Percentiles rank a stretch among this genome's conserved stretches.
Evolutionary conservation across 108 stramenopile species (phyloP).

Genomic region (Fragilariopsis cylindrus): DNA sequence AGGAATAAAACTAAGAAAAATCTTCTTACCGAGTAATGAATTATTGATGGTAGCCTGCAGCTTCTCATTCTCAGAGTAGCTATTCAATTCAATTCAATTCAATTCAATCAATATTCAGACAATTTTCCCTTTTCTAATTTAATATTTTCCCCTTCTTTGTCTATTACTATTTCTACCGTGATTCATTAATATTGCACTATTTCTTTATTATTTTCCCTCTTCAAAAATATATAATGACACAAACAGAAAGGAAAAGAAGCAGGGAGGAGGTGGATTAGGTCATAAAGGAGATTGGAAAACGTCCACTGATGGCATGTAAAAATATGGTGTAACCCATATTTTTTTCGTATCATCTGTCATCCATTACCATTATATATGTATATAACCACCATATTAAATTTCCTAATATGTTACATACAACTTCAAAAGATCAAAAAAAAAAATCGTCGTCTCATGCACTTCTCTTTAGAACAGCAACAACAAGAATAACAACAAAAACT

Average conservation of each 20-base stretch:
- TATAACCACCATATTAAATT: neutral
- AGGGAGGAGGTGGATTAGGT: constrained; percentile 67
- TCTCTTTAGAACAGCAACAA: too few species aligned
- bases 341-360: too few species aligned
- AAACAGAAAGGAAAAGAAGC: constrained; percentile 77
- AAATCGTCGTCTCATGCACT: too few species aligned
- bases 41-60: too few species aligned
- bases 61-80: too few species aligned
- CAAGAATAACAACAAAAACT: too few species aligned
- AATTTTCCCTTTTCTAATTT: neutral
- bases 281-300: constrained; percentile 84
- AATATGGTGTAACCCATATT: neutral
- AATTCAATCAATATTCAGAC: neutral
- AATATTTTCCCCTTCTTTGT: neutral
- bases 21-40: too few species aligned
- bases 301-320: constrained; percentile 69
- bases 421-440: neutral
- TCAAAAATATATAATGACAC: neutral
- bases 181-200: neutral
- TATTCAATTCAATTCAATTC: neutral
- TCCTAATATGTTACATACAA: neutral
- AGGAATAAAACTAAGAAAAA: neutral
- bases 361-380: too few species aligned
- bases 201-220: neutral
- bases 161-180: neutral